Evolutionary conservation across 495 filamentous ascomycete species (phyloP).

Genomic region (Evernia prunastri): DNA sequence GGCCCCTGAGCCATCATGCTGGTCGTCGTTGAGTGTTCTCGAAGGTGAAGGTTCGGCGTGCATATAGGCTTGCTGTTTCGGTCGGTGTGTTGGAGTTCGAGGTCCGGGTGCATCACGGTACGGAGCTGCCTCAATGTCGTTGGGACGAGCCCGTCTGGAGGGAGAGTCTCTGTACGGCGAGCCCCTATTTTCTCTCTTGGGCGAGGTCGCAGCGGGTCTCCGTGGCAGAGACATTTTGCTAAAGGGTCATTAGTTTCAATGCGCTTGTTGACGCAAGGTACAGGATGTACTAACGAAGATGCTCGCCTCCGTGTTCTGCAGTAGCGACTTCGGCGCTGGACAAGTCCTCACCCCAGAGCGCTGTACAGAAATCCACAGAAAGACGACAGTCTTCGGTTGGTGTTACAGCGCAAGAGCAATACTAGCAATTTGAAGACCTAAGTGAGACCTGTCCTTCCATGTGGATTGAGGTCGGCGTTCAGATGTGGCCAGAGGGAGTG

Average conservation of each 20-base stretch:
- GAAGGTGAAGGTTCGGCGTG: conserved; percentile 22
- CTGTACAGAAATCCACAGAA: not conserved
- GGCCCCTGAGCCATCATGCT: conserved; percentile 34
- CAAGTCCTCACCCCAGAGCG: not conserved
- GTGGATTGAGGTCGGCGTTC: not conserved
- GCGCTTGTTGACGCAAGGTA: not conserved
- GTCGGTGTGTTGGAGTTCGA: conserved; percentile 31
- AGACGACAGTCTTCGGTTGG: not conserved
- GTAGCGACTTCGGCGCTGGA: not conserved
- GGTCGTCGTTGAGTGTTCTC: conserved; percentile 20
- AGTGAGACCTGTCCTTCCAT: not conserved
- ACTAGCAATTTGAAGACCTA: not conserved
- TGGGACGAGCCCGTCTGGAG: conserved; percentile 53
- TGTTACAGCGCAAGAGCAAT: not conserved
- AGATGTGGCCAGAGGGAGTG: not conserved
- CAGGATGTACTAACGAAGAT: not conserved
- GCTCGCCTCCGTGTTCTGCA: not conserved
- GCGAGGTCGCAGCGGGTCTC: conserved; percentile 52
- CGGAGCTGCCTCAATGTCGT: conserved; percentile 58
- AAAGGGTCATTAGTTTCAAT: not conserved
- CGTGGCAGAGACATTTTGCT: conserved; percentile 60
- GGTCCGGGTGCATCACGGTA: conserved; percentile 39
- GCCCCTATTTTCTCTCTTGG: conserved; percentile 49
- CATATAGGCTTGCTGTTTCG: conserved; percentile 28
- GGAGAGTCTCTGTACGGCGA: conserved; percentile 61